Conservation (phyloP, 2,329 filamentous ascomycete species). For the Microcyclospora tardicrescens region DNA sequence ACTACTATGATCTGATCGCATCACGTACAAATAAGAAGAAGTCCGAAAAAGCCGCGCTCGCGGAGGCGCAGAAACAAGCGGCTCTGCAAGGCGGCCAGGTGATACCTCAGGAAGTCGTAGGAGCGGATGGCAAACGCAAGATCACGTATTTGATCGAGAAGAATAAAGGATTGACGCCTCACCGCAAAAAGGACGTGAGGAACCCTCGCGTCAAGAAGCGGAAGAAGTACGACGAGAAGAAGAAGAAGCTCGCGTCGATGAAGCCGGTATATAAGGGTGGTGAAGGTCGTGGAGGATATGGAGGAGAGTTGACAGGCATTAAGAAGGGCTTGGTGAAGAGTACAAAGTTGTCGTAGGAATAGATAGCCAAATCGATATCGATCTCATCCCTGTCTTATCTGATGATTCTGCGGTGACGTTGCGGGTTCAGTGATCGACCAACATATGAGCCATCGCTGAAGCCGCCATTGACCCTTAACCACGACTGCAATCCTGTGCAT, state of each 20-base stretch:
- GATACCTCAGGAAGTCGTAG: conserved; percentile 49
- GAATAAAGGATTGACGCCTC: conserved; percentile 88
- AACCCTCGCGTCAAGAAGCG: conserved; percentile 98
- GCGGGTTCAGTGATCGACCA: too few species aligned
- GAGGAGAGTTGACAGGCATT: conserved; percentile 87
- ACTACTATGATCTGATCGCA: conserved; percentile 85
- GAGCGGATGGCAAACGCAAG: conserved; percentile 75
- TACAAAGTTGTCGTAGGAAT: conserved; percentile 57
- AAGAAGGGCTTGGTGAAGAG: conserved; percentile 89
- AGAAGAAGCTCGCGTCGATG: conserved; percentile 89
- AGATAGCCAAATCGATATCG: neutral
- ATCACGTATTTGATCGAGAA: conserved; percentile 92
- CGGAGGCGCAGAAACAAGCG: conserved; percentile 43
- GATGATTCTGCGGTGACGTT: too few species aligned
- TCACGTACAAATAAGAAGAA: conserved; percentile 53
- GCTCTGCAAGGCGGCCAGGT: conserved; percentile 47
- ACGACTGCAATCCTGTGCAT: too few species aligned
- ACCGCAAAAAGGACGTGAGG: conserved; percentile 82
- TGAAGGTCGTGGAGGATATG: conserved; percentile 72
- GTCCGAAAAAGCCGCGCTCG: conserved; percentile 58
- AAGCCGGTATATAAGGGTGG: conserved; percentile 77
- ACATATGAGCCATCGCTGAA: too few species aligned
- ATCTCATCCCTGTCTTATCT: too few species aligned
- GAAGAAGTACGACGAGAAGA: conserved; percentile 89
- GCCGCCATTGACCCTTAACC: too few species aligned